Percentiles rank a stretch among this genome's conserved stretches.
Evolutionary conservation across 345 rosid species (phyloP).

Genomic region (Gossypium longicalyx): DNA sequence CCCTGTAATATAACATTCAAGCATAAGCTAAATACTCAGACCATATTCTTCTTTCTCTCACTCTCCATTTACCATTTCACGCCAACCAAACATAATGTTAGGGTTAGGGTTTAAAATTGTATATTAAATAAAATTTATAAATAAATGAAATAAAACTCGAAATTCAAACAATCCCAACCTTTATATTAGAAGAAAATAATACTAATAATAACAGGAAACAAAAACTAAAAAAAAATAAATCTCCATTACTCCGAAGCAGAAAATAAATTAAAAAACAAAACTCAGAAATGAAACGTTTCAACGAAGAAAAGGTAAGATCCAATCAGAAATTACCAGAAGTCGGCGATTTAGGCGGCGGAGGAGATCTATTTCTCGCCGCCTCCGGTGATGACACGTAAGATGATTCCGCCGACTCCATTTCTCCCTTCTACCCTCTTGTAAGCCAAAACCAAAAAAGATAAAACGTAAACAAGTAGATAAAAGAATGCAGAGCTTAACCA

Average conservation of each 20-base stretch:
- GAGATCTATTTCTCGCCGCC: conserved; percentile 58
- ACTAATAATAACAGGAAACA: background rate
- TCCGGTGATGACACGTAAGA: conserved; percentile 80
- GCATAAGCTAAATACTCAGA: background rate
- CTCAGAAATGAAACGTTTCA: background rate
- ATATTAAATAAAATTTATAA: background rate
- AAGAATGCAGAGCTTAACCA: conserved; percentile 5
- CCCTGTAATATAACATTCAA: background rate
- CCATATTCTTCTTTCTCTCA: background rate
- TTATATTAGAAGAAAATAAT: background rate
- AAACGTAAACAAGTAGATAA: background rate
- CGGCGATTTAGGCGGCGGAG: conserved; percentile 62
- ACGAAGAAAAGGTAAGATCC: conserved; percentile 25
- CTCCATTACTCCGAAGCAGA: background rate
- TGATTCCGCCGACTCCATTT: conserved; percentile 90
- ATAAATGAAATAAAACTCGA: background rate
- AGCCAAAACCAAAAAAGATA: background rate
- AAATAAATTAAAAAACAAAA: background rate
- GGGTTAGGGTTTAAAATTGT: conserved; percentile 18
- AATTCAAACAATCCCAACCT: background rate
- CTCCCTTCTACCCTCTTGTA: background rate
- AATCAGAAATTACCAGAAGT: conserved; percentile 62
- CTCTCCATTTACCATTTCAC: background rate
- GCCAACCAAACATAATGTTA: background rate
- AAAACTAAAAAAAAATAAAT: background rate